Evolutionary conservation across 768 basidiomycete genomes (phyloP).

Genomic region (Mycena latifolia): DNA sequence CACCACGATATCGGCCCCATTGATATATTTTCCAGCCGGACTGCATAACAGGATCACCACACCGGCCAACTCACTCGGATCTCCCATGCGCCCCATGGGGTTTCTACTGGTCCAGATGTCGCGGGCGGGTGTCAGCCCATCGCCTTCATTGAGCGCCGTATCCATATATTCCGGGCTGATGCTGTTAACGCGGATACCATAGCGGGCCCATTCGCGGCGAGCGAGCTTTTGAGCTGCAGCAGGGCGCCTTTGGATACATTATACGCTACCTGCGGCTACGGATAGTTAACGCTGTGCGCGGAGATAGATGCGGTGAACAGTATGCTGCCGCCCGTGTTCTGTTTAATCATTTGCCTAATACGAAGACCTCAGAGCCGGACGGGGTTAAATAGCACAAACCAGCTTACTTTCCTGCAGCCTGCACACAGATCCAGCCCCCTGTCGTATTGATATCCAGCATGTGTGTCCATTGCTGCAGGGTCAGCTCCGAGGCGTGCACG

Average conservation of each 20-base stretch:
- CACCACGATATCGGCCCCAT: conserved; percentile 54
- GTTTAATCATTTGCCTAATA: conserved; percentile 56
- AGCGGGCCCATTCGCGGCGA: conserved; percentile 56
- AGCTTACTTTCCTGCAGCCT: conserved; percentile 52
- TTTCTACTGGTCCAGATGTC: conserved; percentile 53
- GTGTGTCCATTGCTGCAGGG: conserved; percentile 49
- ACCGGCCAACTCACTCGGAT: conserved; percentile 54
- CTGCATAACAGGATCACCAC: conserved; percentile 56
- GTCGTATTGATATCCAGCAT: conserved; percentile 59
- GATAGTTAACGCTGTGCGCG: conserved; percentile 55
- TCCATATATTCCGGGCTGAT: conserved; percentile 60
- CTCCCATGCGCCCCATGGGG: conserved; percentile 59
- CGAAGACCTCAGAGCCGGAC: neutral
- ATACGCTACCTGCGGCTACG: conserved; percentile 57
- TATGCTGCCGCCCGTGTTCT: conserved; percentile 55
- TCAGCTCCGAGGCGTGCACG: conserved; percentile 47
- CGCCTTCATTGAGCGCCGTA: conserved; percentile 54
- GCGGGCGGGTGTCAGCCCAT: conserved; percentile 46
- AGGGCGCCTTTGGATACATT: conserved; percentile 58
- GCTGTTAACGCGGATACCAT: conserved; percentile 58
- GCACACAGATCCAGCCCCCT: conserved; percentile 59
- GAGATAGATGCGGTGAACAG: conserved; percentile 59
- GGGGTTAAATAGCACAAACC: neutral
- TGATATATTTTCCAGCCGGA: conserved; percentile 57
- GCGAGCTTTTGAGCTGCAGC: conserved; percentile 51